Conservation (phyloP, 2,329 filamentous ascomycete species). For the Lasiodiplodia sp. region DNA sequence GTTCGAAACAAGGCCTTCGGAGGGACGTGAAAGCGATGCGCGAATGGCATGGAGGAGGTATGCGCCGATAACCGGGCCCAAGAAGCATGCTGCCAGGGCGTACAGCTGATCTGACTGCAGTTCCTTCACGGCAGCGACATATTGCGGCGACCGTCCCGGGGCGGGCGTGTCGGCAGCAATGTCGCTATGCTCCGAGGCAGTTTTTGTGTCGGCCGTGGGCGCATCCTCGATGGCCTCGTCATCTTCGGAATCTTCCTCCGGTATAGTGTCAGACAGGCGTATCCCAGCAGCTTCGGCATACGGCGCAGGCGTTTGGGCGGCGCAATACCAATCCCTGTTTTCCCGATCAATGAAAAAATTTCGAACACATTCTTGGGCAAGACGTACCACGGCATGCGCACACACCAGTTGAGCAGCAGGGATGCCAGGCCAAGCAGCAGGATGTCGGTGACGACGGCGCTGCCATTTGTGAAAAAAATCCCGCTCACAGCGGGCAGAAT, state of each 20-base stretch:
- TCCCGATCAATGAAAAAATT: neutral
- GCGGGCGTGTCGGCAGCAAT: neutral
- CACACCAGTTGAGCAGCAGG: slow-evolving; percentile 90
- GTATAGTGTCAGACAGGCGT: slow-evolving; percentile 34
- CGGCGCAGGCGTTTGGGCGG: slow-evolving; percentile 47
- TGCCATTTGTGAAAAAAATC: slow-evolving; percentile 83
- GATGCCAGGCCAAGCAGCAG: slow-evolving; percentile 80
- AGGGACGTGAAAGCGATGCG: slow-evolving; percentile 79
- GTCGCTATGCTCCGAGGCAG: slow-evolving; percentile 18
- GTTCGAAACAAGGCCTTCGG: slow-evolving; percentile 87
- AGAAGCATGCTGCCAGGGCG: slow-evolving; percentile 79
- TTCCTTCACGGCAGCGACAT: slow-evolving; percentile 61
- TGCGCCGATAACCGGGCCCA: slow-evolving; percentile 79
- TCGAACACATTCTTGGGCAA: neutral
- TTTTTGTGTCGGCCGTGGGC: slow-evolving; percentile 12
- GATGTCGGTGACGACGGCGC: slow-evolving; percentile 82
- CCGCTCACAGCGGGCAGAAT: slow-evolving; percentile 87
- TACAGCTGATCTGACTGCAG: slow-evolving; percentile 77
- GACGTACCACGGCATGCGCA: slow-evolving; percentile 83
- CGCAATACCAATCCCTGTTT: slow-evolving; percentile 60
- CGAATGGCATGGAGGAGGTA: slow-evolving; percentile 84
- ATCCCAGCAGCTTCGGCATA: slow-evolving; percentile 4
- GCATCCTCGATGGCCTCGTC: slow-evolving; percentile 26
- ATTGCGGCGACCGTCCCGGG: slow-evolving; percentile 35
- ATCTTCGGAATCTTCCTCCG: slow-evolving; percentile 41